A percentile compares a stretch with the other conserved stretches of the same genome.
Conservation (phyloP, 345 rosid genomes). For the Clarkia xantiana region DNA sequence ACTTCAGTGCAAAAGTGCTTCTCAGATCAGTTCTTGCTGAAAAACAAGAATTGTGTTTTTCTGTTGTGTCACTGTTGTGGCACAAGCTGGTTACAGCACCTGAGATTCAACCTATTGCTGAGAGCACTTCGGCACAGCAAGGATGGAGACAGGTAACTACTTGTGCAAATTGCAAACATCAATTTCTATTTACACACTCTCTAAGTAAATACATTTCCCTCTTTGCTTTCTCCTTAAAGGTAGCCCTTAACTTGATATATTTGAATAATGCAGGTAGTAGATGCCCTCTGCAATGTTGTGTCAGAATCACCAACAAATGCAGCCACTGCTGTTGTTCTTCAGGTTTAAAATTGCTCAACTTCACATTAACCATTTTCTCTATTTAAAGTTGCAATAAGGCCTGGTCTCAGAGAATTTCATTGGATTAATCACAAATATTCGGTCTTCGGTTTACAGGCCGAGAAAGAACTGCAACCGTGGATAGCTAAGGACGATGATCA, state of each 20-base stretch:
- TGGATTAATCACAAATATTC: constrained; percentile 19
- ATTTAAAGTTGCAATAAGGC: too few relatives aligned
- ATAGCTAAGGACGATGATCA: constrained; percentile 88
- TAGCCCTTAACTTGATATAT: constrained; percentile 7
- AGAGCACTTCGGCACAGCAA: constrained; percentile 95
- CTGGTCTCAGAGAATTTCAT: constrained; percentile 1
- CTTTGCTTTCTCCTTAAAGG: neutral
- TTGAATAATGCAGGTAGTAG: constrained; percentile 52
- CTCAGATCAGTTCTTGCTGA: constrained; percentile 70
- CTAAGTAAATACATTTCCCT: neutral
- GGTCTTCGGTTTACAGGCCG: constrained; percentile 52
- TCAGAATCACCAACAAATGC: constrained; percentile 82
- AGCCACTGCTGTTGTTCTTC: constrained; percentile 89
- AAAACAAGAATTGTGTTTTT: constrained; percentile 88
- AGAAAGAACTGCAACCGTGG: constrained; percentile 95
- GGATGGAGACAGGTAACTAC: constrained; percentile 96
- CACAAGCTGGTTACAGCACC: constrained; percentile 84
- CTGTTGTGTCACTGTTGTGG: constrained; percentile 90
- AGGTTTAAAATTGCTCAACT: constrained; percentile 44
- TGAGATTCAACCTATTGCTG: constrained; percentile 75
- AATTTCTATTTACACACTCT: neutral
- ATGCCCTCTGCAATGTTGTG: constrained; percentile 90
- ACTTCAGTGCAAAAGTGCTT: constrained; percentile 69
- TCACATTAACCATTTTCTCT: constrained; percentile 1
- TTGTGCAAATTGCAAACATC: neutral